These are phyloP conservation scores for Microcyclosporella mali DNA, from an alignment of 2,329 filamentous ascomycete species.

Conservation along the genomic window DNA sequence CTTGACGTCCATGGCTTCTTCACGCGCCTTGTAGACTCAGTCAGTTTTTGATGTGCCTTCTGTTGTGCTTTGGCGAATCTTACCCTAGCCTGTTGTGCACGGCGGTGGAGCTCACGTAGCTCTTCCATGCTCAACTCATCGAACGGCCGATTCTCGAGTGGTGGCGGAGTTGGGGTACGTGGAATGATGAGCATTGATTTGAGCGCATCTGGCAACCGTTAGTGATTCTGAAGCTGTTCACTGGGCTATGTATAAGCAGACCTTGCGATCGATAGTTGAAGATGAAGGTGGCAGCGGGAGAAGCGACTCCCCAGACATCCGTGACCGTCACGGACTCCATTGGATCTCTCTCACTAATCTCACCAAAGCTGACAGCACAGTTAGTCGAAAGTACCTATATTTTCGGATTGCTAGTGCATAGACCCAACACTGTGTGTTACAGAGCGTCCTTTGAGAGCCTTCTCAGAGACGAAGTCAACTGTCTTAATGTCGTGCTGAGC, in stretches of 20 bases:
- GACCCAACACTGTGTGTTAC: slow-evolving; percentile 15
- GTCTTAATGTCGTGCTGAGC: too few relatives aligned
- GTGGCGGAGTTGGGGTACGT: slow-evolving; percentile 18
- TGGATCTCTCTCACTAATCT: too few relatives aligned
- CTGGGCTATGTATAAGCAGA: background rate
- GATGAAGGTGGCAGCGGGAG: slow-evolving; percentile 12
- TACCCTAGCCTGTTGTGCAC: background rate
- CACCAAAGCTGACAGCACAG: too few relatives aligned
- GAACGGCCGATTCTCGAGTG: slow-evolving; percentile 14
- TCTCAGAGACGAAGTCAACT: slow-evolving; percentile 12
- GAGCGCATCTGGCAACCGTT: slow-evolving; percentile 11
- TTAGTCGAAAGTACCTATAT: too few relatives aligned
- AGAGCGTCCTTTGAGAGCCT: slow-evolving; percentile 13
- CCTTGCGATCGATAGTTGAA: slow-evolving; percentile 21
- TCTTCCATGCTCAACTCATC: slow-evolving; percentile 10
- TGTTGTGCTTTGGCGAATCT: background rate
- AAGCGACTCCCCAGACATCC: too few relatives aligned
- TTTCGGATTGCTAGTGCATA: too few relatives aligned
- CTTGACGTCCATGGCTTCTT: slow-evolving; percentile 11
- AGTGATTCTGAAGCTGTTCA: background rate
- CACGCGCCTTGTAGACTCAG: background rate
- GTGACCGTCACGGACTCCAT: too few relatives aligned
- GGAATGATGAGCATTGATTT: slow-evolving; percentile 20
- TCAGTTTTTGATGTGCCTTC: background rate
- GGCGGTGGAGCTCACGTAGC: background rate